phyloP scores from a whole-genome alignment of 345 rosid species.

The Cardamine occulta region DNA sequence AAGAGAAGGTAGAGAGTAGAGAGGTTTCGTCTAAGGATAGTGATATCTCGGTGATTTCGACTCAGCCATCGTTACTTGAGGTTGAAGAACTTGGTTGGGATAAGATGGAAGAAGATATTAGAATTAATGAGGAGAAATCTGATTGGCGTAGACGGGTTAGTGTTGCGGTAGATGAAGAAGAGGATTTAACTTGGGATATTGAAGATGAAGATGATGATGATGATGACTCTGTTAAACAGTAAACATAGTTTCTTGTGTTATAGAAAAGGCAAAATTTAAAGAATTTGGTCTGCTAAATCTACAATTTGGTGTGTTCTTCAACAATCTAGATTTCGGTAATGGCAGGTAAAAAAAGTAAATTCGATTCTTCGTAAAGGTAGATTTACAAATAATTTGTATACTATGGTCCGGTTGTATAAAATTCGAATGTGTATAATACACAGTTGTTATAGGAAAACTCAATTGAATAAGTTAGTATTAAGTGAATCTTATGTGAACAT shows the following conservation, averaged over 20 bases:
- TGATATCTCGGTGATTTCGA: conserved; percentile 70
- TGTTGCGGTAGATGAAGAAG: conserved; percentile 58
- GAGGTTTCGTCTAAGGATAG: conserved; percentile 62
- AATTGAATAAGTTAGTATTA: no score
- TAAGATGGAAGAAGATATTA: conserved; percentile 66
- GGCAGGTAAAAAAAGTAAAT: no score
- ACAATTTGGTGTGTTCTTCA: no score
- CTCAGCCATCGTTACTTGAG: conserved; percentile 56
- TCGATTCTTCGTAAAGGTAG: no score
- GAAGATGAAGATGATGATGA: conserved; percentile 70
- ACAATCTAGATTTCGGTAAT: no score
- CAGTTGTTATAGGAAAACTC: no score
- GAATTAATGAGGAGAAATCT: conserved; percentile 52
- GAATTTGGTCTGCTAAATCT: no score
- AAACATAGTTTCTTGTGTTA: conserved; percentile 18
- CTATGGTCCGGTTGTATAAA: no score
- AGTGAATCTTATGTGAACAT: no score
- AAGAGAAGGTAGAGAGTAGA: conserved; percentile 44
- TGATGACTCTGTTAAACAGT: conserved; percentile 37
- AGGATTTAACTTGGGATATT: conserved; percentile 82
- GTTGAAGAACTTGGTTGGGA: conserved; percentile 86
- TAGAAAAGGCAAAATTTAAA: background rate
- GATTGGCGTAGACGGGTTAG: conserved; percentile 57
- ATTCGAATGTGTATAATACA: no score
- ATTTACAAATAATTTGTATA: no score